A percentile compares a stretch with the other conserved stretches of the same genome.
These are phyloP conservation scores for Rubus idaeus DNA, from an alignment of 306 rosid species.

Conservation along the genomic window DNA sequence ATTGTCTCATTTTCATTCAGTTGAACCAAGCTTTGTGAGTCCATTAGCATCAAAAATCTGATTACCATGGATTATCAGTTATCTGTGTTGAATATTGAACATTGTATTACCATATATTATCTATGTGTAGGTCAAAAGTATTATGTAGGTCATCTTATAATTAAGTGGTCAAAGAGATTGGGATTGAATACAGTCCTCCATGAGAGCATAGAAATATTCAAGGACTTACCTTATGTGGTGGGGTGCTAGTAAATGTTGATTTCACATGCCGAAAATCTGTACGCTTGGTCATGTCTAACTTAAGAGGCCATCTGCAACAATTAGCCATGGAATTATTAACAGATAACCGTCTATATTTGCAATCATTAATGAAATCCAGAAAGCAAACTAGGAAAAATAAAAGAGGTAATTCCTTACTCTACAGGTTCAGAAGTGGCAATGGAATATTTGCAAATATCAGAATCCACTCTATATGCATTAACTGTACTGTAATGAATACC, in stretches of 20 bases:
- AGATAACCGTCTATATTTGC: slow-evolving; percentile 6
- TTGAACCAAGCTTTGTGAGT: neutral
- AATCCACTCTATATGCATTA: slow-evolving; percentile 66
- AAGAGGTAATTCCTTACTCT: slow-evolving; percentile 48
- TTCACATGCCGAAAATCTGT: slow-evolving; percentile 83
- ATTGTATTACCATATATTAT: neutral
- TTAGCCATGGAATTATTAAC: slow-evolving; percentile 23
- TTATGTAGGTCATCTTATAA: neutral
- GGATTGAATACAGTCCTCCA: neutral
- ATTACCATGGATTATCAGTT: slow-evolving; percentile 1
- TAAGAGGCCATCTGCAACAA: slow-evolving; percentile 88
- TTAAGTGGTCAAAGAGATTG: neutral
- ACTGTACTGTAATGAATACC: slow-evolving; percentile 90
- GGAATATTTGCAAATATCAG: slow-evolving; percentile 70
- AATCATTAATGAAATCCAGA: slow-evolving; percentile 2
- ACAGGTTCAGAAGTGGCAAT: slow-evolving; percentile 75
- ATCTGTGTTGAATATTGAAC: too few relatives aligned
- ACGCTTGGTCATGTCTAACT: slow-evolving; percentile 94
- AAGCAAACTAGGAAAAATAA: slow-evolving; percentile 20
- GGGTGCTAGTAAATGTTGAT: slow-evolving; percentile 74
- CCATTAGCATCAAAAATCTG: neutral
- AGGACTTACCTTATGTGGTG: slow-evolving; percentile 73
- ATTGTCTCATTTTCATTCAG: neutral
- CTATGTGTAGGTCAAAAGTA: neutral
- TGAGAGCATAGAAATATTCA: slow-evolving; percentile 21